A percentile compares a stretch with the other conserved stretches of the same genome.
Evolutionary conservation across 208 protist genomes (phyloP).

Genomic region (Vickermania spadyakhi): DNA sequence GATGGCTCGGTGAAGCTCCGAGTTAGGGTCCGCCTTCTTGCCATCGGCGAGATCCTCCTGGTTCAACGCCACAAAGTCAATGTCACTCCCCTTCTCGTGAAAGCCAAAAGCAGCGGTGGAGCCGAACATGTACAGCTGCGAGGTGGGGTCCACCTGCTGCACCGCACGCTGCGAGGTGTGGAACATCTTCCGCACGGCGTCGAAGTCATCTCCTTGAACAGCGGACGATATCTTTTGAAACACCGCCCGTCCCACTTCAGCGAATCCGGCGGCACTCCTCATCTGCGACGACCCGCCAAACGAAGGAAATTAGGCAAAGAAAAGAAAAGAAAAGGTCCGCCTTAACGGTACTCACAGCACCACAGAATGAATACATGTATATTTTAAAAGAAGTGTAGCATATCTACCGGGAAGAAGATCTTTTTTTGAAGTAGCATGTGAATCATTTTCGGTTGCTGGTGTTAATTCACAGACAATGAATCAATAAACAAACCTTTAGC

Average conservation of each 20-base stretch:
- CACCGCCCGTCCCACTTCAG: background rate
- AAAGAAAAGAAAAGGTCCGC: too few relatives aligned
- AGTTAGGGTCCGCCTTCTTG: conserved; percentile 39
- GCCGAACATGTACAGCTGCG: conserved; percentile 61
- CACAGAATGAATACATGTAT: too few relatives aligned
- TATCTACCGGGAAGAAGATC: too few relatives aligned
- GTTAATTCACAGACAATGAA: too few relatives aligned
- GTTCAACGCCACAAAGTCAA: conserved; percentile 71
- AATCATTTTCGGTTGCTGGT: too few relatives aligned
- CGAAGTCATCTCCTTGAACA: background rate
- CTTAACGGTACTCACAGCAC: too few relatives aligned
- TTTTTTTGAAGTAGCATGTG: too few relatives aligned
- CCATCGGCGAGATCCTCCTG: conserved; percentile 33
- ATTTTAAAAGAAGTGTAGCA: too few relatives aligned
- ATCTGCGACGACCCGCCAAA: background rate
- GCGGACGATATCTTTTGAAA: background rate
- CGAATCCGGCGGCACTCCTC: background rate
- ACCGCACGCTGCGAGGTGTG: background rate
- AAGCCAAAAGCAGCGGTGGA: conserved; percentile 69
- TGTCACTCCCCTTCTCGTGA: conserved; percentile 55
- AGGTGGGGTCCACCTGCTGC: background rate
- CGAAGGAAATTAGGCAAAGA: too few relatives aligned
- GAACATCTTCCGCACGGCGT: background rate
- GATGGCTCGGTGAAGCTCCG: conserved; percentile 55
- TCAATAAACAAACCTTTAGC: too few relatives aligned